Evolutionary conservation across 169 alveolate genomes (phyloP), one percentile per base, ranked within the genome.

Genomic region (Plasmodium gaboni): DNA sequence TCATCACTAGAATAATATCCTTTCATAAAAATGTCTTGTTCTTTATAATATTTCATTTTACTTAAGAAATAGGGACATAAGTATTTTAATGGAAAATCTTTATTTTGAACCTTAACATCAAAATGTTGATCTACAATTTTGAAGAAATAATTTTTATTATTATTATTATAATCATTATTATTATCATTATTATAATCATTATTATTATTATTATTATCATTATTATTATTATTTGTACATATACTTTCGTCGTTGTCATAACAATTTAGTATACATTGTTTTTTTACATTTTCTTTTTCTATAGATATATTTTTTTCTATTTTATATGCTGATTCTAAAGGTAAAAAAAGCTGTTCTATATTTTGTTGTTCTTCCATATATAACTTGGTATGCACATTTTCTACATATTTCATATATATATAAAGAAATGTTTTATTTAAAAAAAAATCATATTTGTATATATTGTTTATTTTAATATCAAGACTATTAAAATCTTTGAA

Each of bases 1-100:
- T 74, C 88, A 74, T 74, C 88, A 46, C 69, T 50, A n/a, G 76
- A 46, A 42, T 74, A 74, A 22, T 74, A 74, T 28, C 88, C 88
- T 74, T 74, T 74, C 76, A 74, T 74, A 4, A 74, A 67, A 15
- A 74, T 63, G 57, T 74, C 88, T 19, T 74, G 76, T 32, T 48
- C 68, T 67, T 44, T 74, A 60, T 74, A 63, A 19, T 28, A 74
- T 32, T 57, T 61, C 74, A 74, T 42, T 55, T 74, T 74, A 63
- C 88, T 74, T 1, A 74, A 22, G 59, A 74, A 74, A 19, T 74
- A 74, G 42, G 61, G 38, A 28, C 64, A 26, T 63, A n/a, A 63
- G 32, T 63, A 2, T 32, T 69, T 46, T 61, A 46, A 8, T 28
- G 61, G 44, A 28, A 64, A 51, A 32, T 63, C 65, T 42, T 74